These are phyloP conservation scores for Trichoderma arundinaceum DNA, from an alignment of 2,329 filamentous ascomycete genomes.

Conservation along the genomic window DNA sequence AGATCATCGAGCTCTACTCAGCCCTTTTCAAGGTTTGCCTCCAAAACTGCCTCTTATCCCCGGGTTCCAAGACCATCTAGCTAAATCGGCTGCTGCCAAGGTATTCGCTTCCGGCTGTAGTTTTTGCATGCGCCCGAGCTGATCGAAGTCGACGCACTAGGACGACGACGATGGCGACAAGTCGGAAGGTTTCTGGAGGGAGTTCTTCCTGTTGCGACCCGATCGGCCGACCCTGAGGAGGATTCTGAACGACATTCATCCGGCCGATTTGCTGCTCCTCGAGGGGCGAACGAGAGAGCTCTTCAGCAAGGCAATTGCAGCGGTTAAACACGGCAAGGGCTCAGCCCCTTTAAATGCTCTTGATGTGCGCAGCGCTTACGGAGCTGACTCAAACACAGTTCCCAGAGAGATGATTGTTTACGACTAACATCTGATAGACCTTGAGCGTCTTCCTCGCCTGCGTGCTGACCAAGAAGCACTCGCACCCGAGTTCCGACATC, in stretches of 20 bases:
- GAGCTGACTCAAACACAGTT: background rate
- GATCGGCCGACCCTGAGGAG: conserved; percentile 71
- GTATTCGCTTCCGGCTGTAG: conserved; percentile 36
- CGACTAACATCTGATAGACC: conserved; percentile 63
- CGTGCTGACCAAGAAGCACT: conserved; percentile 86
- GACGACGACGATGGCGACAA: conserved; percentile 71
- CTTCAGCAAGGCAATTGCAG: conserved; percentile 73
- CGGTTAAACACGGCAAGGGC: conserved; percentile 65
- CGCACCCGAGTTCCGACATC: conserved; percentile 92
- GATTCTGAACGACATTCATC: conserved; percentile 71
- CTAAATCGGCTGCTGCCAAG: conserved; percentile 34
- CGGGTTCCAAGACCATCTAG: conserved; percentile 28
- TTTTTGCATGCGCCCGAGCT: conserved; percentile 37
- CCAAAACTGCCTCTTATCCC: conserved; percentile 14
- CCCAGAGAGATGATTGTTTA: conserved; percentile 45
- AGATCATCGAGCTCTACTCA: conserved; percentile 90
- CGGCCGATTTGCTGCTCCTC: conserved; percentile 76
- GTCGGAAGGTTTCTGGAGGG: conserved; percentile 91
- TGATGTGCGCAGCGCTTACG: conserved; percentile 66
- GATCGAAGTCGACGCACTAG: conserved; percentile 46
- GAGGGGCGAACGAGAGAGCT: conserved; percentile 81
- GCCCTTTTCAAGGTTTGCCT: conserved; percentile 73
- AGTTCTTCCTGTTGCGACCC: conserved; percentile 90
- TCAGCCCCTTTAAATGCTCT: conserved; percentile 78
- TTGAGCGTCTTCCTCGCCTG: conserved; percentile 85